A percentile compares a stretch with the other conserved stretches of the same genome.
Conservation (phyloP, 768 basidiomycete species). For the Amanita rimosa region DNA sequence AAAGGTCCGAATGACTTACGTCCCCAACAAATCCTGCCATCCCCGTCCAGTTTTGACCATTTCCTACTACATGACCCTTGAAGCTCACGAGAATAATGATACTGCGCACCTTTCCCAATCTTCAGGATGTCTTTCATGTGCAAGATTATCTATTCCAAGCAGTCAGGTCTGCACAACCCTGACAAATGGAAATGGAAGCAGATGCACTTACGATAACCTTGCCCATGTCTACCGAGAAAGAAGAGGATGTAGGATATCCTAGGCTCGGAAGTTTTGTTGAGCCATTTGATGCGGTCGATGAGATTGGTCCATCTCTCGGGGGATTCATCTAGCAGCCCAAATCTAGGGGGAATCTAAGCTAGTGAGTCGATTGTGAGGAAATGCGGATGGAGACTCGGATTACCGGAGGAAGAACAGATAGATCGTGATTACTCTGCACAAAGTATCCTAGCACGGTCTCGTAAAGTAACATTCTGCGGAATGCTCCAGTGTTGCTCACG, state of each 20-base stretch:
- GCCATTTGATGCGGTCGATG: constrained; percentile 21
- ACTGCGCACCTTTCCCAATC: constrained; percentile 49
- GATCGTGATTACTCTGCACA: neutral
- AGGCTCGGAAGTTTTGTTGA: constrained; percentile 31
- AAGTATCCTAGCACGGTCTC: too few species aligned
- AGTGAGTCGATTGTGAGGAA: neutral
- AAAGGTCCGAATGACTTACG: constrained; percentile 32
- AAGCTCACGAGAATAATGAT: neutral
- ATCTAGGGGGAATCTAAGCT: constrained; percentile 38
- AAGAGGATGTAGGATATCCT: constrained; percentile 49
- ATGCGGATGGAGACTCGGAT: constrained; percentile 7
- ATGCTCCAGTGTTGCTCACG: too few species aligned
- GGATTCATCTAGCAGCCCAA: constrained; percentile 46
- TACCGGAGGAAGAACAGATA: constrained; percentile 4
- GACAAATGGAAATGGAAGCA: neutral
- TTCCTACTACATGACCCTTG: constrained; percentile 24
- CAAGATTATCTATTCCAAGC: constrained; percentile 49
- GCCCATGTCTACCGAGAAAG: constrained; percentile 58
- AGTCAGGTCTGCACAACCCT: neutral
- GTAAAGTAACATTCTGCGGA: too few species aligned
- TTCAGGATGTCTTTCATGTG: constrained; percentile 41
- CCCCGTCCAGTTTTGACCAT: constrained; percentile 53
- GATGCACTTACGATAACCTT: constrained; percentile 52
- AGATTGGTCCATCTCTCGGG: constrained; percentile 40
- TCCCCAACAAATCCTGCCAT: constrained; percentile 62